Evolutionary conservation across 371 early-diverging fungal genomes (phyloP), one percentile per base, ranked within the genome.

Genomic region (Cokeromyces recurvatus): DNA sequence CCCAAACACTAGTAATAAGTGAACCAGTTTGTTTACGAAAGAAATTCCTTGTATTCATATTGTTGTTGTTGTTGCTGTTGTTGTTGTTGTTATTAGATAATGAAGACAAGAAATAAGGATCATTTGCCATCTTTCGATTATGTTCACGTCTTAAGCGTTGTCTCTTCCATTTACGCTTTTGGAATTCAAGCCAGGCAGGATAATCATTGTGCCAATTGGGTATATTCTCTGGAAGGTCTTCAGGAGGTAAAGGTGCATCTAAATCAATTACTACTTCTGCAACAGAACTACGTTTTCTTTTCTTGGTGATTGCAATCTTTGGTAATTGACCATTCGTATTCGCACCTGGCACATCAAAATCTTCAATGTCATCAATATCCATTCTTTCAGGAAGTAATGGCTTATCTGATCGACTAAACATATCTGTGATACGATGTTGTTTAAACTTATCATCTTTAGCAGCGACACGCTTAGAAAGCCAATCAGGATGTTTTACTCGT

Each of bases 401-500:
- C 9, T 66, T 68, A 49, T 75, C 41, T 24, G 60, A 24, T 45
- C 60, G 40, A 43, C 53, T 59, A 62, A 96, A 94, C 66, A 89
- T 81, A 29, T 91, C 91, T 0, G 92, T 91, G 59, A 98, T 93
- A 9, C 82, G 84, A 40, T 78, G 78, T 61, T 98, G 97, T 58
- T 84, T 85, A 46, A 79, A 77, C 51, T 84, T 81, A 59, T 88
- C 91, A 35, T 88, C 81, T 29, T 77, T 66, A 0, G 74, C 77
- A 7, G 82, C 73, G 1, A 95, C 82, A 17, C 94, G 81, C 53
- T 86, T 88, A 19, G 71, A 65, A 29, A 98, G 66, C 99, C 99
- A 99, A 43, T 96, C 93, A 0, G 99, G 99, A 60, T 95, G 92
- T 10, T 75, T 66, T 2, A 99, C 85, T 20, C 98, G 78, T 14